phyloP scores from a whole-genome alignment of 179 eudicot genomes.

The Drosera spatulata region DNA sequence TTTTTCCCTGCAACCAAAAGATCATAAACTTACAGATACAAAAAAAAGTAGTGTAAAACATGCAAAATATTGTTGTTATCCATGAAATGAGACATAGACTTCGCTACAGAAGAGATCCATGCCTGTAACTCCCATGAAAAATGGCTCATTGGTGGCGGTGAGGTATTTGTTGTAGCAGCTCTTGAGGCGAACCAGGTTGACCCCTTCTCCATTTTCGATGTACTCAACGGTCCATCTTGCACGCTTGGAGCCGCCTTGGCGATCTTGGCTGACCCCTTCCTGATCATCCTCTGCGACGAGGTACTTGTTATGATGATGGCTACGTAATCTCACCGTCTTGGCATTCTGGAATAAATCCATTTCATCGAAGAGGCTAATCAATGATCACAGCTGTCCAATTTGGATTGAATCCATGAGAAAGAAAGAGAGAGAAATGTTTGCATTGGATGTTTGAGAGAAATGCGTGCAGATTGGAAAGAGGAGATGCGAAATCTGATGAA shows the following conservation, averaged over 20 bases:
- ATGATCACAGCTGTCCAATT: too few relatives aligned
- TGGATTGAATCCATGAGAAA: too few relatives aligned
- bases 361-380: background rate
- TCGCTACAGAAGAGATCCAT: background rate
- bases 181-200: slow-evolving; percentile 36
- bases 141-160: slow-evolving; percentile 62
- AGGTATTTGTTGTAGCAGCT: slow-evolving; percentile 70
- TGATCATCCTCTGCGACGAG: slow-evolving; percentile 62
- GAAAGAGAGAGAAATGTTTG: too few relatives aligned
- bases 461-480: too few relatives aligned
- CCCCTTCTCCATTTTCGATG: slow-evolving; percentile 9
- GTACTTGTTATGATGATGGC: slow-evolving; percentile 41
- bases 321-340: slow-evolving; percentile 47
- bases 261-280: slow-evolving; percentile 51
- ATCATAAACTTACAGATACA: too few relatives aligned
- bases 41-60: too few relatives aligned
- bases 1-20: slow-evolving; percentile 10
- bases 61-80: too few relatives aligned
- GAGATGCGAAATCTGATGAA: too few relatives aligned
- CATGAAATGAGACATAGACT: too few relatives aligned
- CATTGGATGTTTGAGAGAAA: too few relatives aligned
- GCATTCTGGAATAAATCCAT: slow-evolving; percentile 72
- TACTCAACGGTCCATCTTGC: slow-evolving; percentile 64
- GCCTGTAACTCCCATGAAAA: slow-evolving; percentile 82
- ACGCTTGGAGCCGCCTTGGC: slow-evolving; percentile 36